Conservation (phyloP, 1,284 basidiomycete genomes). For the Apiotrichum sp. region DNA sequence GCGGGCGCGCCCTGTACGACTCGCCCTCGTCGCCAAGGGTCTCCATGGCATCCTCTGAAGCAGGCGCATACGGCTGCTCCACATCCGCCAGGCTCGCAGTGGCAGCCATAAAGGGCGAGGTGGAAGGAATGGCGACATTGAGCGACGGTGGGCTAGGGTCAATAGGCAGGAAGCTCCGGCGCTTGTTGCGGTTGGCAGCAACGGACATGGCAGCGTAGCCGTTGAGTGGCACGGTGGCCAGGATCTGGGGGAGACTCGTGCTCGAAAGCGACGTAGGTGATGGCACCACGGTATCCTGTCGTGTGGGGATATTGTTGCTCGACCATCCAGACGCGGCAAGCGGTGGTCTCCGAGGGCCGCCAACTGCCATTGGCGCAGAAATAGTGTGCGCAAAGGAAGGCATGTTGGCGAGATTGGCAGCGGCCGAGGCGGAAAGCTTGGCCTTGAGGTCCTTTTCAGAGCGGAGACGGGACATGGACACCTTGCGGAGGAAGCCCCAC, state of each 20-base stretch:
- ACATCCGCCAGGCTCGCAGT: conserved; percentile 14
- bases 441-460: conserved; percentile 21
- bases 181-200: conserved; percentile 47
- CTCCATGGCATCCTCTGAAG: conserved; percentile 14
- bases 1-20: conserved; percentile 11
- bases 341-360: conserved; percentile 6
- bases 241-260: not conserved
- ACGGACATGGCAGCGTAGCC: not conserved
- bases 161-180: conserved; percentile 78
- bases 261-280: not conserved
- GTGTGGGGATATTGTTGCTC: conserved; percentile 7
- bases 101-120: conserved; percentile 55
- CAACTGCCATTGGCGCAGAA: conserved; percentile 22
- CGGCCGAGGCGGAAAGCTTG: conserved; percentile 28
- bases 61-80: not conserved
- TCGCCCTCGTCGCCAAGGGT: conserved; percentile 15
- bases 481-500: conserved; percentile 93
- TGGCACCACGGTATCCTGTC: not conserved
- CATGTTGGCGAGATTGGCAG: conserved; percentile 31
- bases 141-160: conserved; percentile 52
- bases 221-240: not conserved
- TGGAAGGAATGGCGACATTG: conserved; percentile 53
- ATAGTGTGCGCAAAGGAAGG: conserved; percentile 31
- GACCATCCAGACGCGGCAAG: conserved; percentile 9
- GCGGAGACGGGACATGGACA: conserved; percentile 67